phyloP scores from a whole-genome alignment of 345 rosid genomes.

The Citropsis articulata region DNA sequence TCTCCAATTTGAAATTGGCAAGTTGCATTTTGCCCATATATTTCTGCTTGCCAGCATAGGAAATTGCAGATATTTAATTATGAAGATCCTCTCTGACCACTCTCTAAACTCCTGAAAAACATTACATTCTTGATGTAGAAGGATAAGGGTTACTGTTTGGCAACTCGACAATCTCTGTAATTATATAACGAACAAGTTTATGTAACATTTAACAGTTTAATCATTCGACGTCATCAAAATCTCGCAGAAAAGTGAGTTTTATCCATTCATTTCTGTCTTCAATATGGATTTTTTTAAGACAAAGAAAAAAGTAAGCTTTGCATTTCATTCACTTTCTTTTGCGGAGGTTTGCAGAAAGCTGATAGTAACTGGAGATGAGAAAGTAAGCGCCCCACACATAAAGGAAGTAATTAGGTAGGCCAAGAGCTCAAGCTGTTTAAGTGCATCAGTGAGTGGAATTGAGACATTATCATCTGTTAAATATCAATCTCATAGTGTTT shows the following conservation, averaged over 20 bases:
- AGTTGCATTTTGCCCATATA: slow-evolving; percentile 8
- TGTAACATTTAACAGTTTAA: background rate
- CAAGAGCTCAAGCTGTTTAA: background rate
- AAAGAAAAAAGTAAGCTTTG: background rate
- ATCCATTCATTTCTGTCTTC: too few relatives aligned
- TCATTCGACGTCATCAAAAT: too few relatives aligned
- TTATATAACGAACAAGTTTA: background rate
- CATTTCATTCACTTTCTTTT: background rate
- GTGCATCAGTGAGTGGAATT: background rate
- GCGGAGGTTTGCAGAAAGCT: too few relatives aligned
- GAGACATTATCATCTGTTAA: background rate
- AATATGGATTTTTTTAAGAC: background rate
- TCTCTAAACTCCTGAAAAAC: background rate
- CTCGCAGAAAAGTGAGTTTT: background rate
- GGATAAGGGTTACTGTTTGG: background rate
- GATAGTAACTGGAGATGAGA: background rate
- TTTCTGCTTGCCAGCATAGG: background rate
- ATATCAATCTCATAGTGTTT: background rate
- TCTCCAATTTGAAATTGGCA: slow-evolving; percentile 8
- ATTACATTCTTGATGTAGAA: background rate
- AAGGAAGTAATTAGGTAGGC: slow-evolving; percentile 1
- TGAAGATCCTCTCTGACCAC: background rate
- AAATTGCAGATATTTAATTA: background rate
- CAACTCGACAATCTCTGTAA: background rate
- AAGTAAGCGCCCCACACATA: background rate